Evolutionary conservation across 116 monocot genomes (phyloP).

Genomic region (Trichopus zeylanicus): DNA sequence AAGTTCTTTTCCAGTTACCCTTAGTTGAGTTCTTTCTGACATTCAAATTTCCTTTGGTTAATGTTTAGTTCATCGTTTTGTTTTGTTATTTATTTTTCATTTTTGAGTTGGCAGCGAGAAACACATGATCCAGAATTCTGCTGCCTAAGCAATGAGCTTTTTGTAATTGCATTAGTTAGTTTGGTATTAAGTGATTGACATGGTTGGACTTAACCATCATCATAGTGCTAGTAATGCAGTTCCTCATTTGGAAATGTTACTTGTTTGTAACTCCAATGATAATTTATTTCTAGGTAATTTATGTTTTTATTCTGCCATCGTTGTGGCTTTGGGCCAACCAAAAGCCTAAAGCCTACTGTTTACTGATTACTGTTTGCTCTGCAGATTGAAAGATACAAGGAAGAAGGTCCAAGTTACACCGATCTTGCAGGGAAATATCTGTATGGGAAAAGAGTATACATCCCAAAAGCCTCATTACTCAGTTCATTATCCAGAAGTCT

Average conservation of each 20-base stretch:
- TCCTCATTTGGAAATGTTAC: too few species aligned
- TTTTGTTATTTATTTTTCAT: too few species aligned
- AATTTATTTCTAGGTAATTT: too few species aligned
- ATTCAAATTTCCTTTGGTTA: not conserved
- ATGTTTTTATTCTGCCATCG: not conserved
- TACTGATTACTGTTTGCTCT: not conserved
- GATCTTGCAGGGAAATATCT: constrained; percentile 29
- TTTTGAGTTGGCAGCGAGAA: too few species aligned
- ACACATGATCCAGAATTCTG: too few species aligned
- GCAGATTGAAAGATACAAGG: constrained; percentile 6
- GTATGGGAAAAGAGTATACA: constrained; percentile 25
- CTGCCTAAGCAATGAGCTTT: too few species aligned
- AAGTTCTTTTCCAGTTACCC: not conserved
- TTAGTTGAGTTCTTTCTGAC: not conserved
- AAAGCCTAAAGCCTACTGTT: not conserved
- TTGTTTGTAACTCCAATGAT: too few species aligned
- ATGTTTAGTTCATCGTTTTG: too few species aligned
- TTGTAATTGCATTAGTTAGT: too few species aligned
- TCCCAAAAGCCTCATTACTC: constrained; percentile 39
- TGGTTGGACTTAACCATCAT: too few species aligned
- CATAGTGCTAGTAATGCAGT: too few species aligned
- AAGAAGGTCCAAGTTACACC: constrained; percentile 1
- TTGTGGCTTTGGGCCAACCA: not conserved
- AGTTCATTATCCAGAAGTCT: constrained; percentile 39
- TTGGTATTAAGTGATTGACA: too few species aligned